Evolutionary conservation across 257 asterid genomes (phyloP).

Genomic region (Penstemon newberryi): DNA sequence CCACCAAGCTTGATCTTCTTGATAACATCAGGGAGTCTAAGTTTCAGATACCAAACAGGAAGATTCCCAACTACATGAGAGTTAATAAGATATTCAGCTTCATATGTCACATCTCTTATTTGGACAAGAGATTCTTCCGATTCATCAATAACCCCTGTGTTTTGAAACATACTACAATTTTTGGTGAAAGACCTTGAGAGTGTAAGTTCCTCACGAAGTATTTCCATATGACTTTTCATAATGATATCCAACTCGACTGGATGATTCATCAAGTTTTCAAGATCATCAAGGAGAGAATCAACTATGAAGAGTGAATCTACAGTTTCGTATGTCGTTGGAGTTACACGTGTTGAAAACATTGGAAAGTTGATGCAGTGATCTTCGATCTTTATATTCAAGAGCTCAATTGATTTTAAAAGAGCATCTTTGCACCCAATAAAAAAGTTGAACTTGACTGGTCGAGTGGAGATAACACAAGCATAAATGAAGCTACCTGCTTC

Average conservation of each 20-base stretch:
- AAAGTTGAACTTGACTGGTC: too few relatives aligned
- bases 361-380: neutral
- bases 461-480: neutral
- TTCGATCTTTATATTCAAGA: neutral
- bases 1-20: constrained; percentile 14
- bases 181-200: neutral
- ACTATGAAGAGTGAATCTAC: constrained; percentile 14
- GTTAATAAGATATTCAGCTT: constrained; percentile 27
- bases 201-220: neutral
- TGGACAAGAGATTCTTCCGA: constrained; percentile 7
- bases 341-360: neutral
- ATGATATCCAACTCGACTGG: neutral
- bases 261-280: constrained; percentile 5
- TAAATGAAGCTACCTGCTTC: constrained; percentile 16
- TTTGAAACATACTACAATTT: too few relatives aligned
- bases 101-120: constrained; percentile 28
- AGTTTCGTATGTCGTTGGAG: neutral
- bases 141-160: neutral
- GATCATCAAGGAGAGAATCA: constrained; percentile 24
- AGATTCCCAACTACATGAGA: constrained; percentile 8
- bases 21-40: constrained; percentile 17
- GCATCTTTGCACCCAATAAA: neutral
- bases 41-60: constrained; percentile 18
- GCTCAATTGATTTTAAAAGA: neutral
- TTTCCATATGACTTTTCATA: constrained; percentile 16